Base-by-base conservation (phyloP, 129 eudicot genomes). In the Kitagawia praeruptora region DNA sequence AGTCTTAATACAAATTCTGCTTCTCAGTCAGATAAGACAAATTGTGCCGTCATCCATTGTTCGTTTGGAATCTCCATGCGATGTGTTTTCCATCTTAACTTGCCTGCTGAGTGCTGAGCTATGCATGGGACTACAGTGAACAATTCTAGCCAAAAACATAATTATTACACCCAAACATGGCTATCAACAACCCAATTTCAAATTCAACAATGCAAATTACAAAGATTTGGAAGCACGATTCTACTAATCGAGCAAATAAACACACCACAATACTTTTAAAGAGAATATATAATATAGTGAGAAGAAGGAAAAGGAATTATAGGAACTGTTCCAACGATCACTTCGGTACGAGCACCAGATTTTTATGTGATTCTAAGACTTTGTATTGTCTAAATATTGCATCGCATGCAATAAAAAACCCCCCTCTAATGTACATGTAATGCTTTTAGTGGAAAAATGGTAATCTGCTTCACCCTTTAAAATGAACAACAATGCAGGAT, bases 401-500 rank as follows among this genome's bases (percentile, higher is more conserved):
- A 66, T 42, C 80, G 66, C 83, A 74, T 10, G 78, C 76, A 77
- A 80, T 61, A 39, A 78, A 78, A 49, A 79, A 79, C 49, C 61
- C 73, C 82, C 82, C 87, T 81, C 83, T 71, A 82, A 87, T 84
- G 86, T 87, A 87, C 90, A 87, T 84, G 85, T 84, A 80, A 77
- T 79, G 79, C 72, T 70, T 21, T 23, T 44, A 28, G 42, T 10
- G 11, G 54, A 12, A 44, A n/a, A 44, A 47, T 69, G 25, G 39
- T 53, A n/a, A n/a, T 75, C 41, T 72, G 69, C 14, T 83, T 87
- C 79, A 46, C 49, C 49, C 49, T 3, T 46, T 46, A 46, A 46
- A 93, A 19, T 91, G 91, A 70, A 93, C 86, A n/a, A 94, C 98
- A 58, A 94, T 87, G 87, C 92, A 87, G 10, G 97, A 91, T 47